These are phyloP conservation scores for Odontarrhena argentea DNA, from an alignment of 345 rosid species.

Conservation along the genomic window DNA sequence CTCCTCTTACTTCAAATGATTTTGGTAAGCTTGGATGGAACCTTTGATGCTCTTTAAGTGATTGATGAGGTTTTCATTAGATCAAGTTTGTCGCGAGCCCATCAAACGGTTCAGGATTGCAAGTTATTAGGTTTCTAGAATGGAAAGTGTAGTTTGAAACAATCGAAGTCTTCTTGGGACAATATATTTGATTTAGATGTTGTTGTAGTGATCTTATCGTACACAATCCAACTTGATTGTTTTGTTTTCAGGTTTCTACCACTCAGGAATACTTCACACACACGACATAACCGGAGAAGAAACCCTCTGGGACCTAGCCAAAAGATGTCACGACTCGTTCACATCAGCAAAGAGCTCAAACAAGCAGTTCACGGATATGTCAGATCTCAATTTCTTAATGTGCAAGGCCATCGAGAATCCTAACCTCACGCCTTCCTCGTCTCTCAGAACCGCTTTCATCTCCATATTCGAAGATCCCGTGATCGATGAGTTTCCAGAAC, in stretches of 20 bases:
- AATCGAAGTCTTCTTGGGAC: neutral
- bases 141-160: neutral
- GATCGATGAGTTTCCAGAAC: constrained; percentile 36
- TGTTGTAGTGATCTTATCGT: neutral
- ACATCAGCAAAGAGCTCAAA: constrained; percentile 53
- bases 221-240: neutral
- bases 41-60: neutral
- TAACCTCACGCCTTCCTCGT: constrained; percentile 61
- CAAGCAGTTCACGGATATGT: constrained; percentile 82
- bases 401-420: constrained; percentile 86
- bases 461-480: constrained; percentile 74
- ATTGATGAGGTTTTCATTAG: neutral
- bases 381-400: constrained; percentile 76
- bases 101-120: neutral
- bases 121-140: neutral
- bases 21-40: constrained; percentile 46
- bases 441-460: constrained; percentile 64
- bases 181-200: neutral
- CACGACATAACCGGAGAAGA: constrained; percentile 61
- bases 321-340: constrained; percentile 53
- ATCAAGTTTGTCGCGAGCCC: neutral
- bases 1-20: constrained; percentile 53
- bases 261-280: constrained; percentile 68
- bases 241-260: constrained; percentile 67
- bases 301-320: constrained; percentile 65